Evolutionary conservation across 1,284 basidiomycete genomes (phyloP).

Genomic region (Hypsizygus ulmarius): DNA sequence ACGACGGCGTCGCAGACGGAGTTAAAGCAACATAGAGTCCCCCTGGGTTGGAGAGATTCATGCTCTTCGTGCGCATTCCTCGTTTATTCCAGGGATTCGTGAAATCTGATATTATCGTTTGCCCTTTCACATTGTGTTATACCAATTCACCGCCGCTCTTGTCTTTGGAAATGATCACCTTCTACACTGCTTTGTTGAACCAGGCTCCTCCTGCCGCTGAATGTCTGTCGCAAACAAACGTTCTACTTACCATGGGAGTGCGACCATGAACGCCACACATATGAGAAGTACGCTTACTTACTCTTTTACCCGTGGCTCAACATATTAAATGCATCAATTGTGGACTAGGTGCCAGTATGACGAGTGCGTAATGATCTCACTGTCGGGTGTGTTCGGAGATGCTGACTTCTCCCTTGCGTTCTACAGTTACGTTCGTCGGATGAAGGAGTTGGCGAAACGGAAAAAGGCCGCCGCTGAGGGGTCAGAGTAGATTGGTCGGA

Average conservation of each 20-base stretch:
- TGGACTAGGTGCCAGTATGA: conserved; percentile 80
- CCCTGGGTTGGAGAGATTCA: conserved; percentile 84
- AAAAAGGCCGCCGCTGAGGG: conserved; percentile 41
- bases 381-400: conserved; percentile 10
- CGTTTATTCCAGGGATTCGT: neutral
- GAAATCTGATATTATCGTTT: neutral
- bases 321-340: conserved; percentile 1
- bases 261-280: conserved; percentile 43
- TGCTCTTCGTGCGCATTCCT: conserved; percentile 79
- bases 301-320: too few relatives aligned
- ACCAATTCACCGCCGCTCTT: neutral
- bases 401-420: conserved; percentile 4
- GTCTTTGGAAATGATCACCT: neutral
- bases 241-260: conserved; percentile 43
- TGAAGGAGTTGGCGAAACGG: conserved; percentile 76
- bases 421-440: conserved; percentile 75
- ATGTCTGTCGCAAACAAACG: conserved; percentile 37
- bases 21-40: conserved; percentile 74
- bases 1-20: conserved; percentile 83
- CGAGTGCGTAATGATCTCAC: conserved; percentile 57
- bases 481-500: conserved; percentile 13
- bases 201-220: conserved; percentile 24
- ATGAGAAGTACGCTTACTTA: conserved; percentile 38
- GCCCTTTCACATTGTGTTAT: neutral
- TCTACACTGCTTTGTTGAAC: neutral